These are phyloP conservation scores for Paramarasmius palmivorus DNA, from an alignment of 1,284 basidiomycete genomes.

Conservation along the genomic window DNA sequence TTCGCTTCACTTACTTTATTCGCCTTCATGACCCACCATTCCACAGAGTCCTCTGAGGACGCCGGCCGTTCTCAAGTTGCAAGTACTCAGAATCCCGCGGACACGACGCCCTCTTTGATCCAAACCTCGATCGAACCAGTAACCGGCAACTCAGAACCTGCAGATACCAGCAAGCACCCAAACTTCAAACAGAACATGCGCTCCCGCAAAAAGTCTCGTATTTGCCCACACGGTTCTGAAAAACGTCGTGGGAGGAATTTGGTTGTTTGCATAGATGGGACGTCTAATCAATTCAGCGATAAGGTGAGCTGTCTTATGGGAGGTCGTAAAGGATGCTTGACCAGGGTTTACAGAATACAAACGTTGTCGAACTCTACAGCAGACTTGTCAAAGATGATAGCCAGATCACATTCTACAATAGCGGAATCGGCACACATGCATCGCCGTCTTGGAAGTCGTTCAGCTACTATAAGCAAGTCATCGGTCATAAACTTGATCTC, in stretches of 20 bases:
- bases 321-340: not conserved
- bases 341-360: slow-evolving; percentile 20
- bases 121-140: no score
- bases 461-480: slow-evolving; percentile 17
- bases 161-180: no score
- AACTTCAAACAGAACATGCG: no score
- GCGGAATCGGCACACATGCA: slow-evolving; percentile 41
- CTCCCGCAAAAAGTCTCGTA: no score
- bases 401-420: slow-evolving; percentile 39
- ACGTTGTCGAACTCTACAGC: slow-evolving; percentile 25
- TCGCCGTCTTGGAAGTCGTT: slow-evolving; percentile 25
- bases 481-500: slow-evolving; percentile 24
- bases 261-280: slow-evolving; percentile 27
- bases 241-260: slow-evolving; percentile 22
- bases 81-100: no score
- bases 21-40: no score
- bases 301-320: slow-evolving; percentile 13
- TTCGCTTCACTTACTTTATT: no score
- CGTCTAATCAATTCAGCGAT: slow-evolving; percentile 22
- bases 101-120: no score
- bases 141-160: no score
- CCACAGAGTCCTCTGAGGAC: no score
- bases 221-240: no score
- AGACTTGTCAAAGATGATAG: slow-evolving; percentile 17
- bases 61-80: no score